Evolutionary conservation across 2,329 filamentous ascomycete genomes (phyloP).

Genomic region (Ascochyta clinopodiicola): DNA sequence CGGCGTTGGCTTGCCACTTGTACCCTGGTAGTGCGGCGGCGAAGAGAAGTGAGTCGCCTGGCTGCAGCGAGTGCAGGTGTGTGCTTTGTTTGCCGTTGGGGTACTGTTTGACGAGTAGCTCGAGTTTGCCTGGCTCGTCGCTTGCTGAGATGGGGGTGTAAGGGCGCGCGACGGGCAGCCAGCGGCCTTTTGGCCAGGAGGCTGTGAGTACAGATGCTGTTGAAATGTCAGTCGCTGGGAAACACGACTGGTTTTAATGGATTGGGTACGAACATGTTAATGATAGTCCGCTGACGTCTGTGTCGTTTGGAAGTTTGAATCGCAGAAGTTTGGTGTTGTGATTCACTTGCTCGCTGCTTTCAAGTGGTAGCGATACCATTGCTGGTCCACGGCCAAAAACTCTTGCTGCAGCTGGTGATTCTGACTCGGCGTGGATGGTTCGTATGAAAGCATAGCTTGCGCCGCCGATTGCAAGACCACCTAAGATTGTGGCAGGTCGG

Average conservation of each 20-base stretch:
- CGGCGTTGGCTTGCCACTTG: constrained; percentile 54
- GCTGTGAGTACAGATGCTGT: constrained; percentile 65
- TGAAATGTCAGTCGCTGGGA: constrained; percentile 36
- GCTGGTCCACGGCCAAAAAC: constrained; percentile 61
- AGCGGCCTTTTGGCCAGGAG: constrained; percentile 63
- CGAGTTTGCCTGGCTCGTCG: constrained; percentile 65
- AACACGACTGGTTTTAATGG: too few species aligned
- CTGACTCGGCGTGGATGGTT: constrained; percentile 17
- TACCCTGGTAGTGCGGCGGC: constrained; percentile 62
- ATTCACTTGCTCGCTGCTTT: constrained; percentile 77
- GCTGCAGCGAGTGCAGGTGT: constrained; percentile 69
- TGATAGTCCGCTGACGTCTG: constrained; percentile 78
- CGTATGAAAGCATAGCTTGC: background rate
- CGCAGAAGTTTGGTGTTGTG: constrained; percentile 91
- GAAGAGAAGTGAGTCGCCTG: constrained; percentile 68
- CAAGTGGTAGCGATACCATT: constrained; percentile 78
- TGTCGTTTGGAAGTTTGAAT: constrained; percentile 80
- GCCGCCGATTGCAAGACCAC: constrained; percentile 1
- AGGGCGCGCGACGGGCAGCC: constrained; percentile 67
- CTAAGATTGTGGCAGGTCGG: background rate
- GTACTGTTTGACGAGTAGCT: constrained; percentile 73
- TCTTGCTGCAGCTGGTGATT: constrained; percentile 5
- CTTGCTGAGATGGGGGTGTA: constrained; percentile 67
- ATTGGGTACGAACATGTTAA: constrained; percentile 67
- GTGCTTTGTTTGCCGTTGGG: constrained; percentile 68